A percentile compares a stretch with the other conserved stretches of the same genome.
Evolutionary conservation across 139 green algal genomes (phyloP).

Genomic region (Micractinium sp.): DNA sequence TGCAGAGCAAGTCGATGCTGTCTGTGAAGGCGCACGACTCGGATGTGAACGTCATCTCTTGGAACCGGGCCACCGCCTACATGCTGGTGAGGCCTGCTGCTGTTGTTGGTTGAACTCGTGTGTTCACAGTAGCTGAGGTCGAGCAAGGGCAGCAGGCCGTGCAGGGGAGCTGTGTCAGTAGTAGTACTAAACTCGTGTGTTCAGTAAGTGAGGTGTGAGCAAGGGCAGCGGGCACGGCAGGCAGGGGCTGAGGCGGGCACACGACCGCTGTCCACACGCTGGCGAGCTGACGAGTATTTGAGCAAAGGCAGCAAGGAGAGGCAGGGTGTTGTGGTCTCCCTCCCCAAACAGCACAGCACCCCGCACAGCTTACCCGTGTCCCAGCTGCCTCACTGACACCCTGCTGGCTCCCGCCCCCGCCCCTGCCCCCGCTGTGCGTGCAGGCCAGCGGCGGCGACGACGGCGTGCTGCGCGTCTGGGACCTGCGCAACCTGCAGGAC

Average conservation of each 20-base stretch:
- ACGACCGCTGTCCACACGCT: too few relatives aligned
- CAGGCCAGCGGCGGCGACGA: conserved; percentile 90
- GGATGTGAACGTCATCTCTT: conserved; percentile 98
- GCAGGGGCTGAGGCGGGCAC: too few relatives aligned
- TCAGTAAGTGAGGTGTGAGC: too few relatives aligned
- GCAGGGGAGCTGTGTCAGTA: not conserved
- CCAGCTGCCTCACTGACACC: not conserved
- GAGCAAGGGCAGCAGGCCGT: not conserved
- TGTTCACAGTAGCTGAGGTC: not conserved
- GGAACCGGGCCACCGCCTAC: conserved; percentile 88
- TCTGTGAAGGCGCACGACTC: conserved; percentile 69
- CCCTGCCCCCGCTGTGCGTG: not conserved
- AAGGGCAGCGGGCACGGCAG: too few relatives aligned
- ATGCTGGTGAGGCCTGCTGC: conserved; percentile 74
- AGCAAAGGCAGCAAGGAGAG: too few relatives aligned
- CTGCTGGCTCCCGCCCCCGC: not conserved
- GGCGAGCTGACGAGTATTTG: too few relatives aligned
- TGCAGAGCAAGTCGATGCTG: conserved; percentile 46
- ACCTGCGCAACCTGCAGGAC: conserved; percentile 83
- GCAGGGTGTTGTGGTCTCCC: too few relatives aligned
- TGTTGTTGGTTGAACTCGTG: too few relatives aligned
- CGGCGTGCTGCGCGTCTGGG: conserved; percentile 91
- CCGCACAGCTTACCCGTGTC: not conserved
- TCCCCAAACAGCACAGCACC: too few relatives aligned
- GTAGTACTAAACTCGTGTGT: too few relatives aligned